Evolutionary conservation across 2,329 filamentous ascomycete genomes (phyloP).

Genomic region (Nakataea oryzae): DNA sequence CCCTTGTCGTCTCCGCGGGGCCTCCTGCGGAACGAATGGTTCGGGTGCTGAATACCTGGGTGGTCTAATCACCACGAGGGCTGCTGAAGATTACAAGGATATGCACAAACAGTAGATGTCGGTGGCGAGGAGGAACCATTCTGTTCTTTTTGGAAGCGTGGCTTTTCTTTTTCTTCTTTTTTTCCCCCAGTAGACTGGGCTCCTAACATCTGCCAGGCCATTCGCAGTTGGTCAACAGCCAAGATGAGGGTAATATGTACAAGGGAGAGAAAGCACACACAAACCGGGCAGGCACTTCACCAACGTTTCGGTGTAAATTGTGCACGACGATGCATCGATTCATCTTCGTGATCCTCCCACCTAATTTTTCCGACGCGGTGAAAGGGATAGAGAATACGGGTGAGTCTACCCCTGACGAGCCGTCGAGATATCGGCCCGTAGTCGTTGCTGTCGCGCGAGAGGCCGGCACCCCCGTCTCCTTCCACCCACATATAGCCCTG

Average conservation of each 20-base stretch:
- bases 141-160: no score
- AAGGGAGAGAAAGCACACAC: not conserved
- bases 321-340: not conserved
- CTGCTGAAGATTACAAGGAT: not conserved
- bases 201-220: no score
- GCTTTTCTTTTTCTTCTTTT: not conserved
- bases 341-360: conserved; percentile 41
- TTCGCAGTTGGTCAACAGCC: no score
- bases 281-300: not conserved
- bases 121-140: no score
- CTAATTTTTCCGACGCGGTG: conserved; percentile 44
- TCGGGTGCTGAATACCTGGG: not conserved
- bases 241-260: not conserved
- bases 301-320: not conserved
- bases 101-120: no score
- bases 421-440: conserved; percentile 76
- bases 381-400: conserved; percentile 61
- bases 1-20: not conserved
- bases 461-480: conserved; percentile 66
- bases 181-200: no score
- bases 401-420: conserved; percentile 65
- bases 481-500: conserved; percentile 90
- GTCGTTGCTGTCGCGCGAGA: conserved; percentile 74
- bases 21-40: no score
- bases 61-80: no score